Evolutionary conservation across 257 asterid genomes (phyloP).

Genomic region (Galeopsis tetrahit): DNA sequence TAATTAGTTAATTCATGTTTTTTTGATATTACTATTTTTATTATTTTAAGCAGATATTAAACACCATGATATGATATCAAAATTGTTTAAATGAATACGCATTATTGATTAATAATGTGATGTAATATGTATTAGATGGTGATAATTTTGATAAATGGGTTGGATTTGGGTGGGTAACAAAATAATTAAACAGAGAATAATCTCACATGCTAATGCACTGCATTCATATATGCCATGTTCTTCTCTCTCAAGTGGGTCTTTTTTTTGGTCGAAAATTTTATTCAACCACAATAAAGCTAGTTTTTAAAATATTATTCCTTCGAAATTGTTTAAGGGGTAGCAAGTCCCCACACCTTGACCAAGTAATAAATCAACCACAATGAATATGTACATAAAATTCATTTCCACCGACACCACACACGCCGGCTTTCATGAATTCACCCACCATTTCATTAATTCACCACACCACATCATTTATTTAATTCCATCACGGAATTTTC

Average conservation of each 20-base stretch:
- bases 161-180: background rate
- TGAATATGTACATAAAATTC: background rate
- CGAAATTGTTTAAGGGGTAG: background rate
- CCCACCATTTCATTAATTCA: slow-evolving; percentile 21
- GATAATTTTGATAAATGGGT: background rate
- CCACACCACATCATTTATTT: background rate
- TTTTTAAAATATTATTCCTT: background rate
- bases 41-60: no score
- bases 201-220: slow-evolving; percentile 30
- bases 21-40: no score
- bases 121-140: background rate
- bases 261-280: background rate
- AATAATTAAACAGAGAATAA: slow-evolving; percentile 29
- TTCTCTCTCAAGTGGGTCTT: background rate
- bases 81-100: background rate
- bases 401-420: slow-evolving; percentile 39
- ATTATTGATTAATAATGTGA: background rate
- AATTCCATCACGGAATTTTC: background rate
- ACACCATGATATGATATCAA: no score
- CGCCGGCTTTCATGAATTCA: slow-evolving; percentile 12
- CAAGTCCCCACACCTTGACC: slow-evolving; percentile 9
- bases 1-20: no score
- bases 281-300: background rate
- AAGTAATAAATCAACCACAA: slow-evolving; percentile 17
- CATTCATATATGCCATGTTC: background rate